Conservation (phyloP, 2,329 filamentous ascomycete species). For the Kalmusia sp. region DNA sequence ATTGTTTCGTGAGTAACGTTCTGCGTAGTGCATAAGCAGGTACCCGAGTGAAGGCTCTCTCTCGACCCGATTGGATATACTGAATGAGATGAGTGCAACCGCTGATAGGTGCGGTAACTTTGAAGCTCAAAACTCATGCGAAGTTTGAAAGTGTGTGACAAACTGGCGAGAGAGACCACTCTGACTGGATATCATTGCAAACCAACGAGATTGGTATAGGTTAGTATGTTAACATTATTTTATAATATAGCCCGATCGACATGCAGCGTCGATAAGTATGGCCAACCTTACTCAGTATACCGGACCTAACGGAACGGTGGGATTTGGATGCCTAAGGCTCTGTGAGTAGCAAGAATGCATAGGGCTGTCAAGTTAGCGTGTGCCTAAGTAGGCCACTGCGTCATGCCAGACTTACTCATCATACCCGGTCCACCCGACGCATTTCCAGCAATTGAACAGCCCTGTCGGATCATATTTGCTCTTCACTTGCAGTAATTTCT, state of each 20-base stretch:
- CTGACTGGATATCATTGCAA: neutral
- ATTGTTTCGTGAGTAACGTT: neutral
- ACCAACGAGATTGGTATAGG: neutral
- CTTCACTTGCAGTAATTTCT: conserved; percentile 34
- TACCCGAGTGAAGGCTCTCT: neutral
- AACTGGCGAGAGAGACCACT: neutral
- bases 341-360: conserved; percentile 42
- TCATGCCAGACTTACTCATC: conserved; percentile 34
- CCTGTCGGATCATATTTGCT: conserved; percentile 37
- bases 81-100: neutral
- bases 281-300: conserved; percentile 12
- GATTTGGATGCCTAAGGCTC: conserved; percentile 23
- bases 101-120: neutral
- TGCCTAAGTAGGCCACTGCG: neutral
- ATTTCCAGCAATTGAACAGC: conserved; percentile 47
- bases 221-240: too few relatives aligned
- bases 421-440: conserved; percentile 44
- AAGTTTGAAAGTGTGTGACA: neutral
- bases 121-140: neutral
- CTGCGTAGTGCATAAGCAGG: conserved; percentile 1
- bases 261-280: neutral
- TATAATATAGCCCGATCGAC: too few relatives aligned
- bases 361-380: conserved; percentile 19
- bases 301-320: conserved; percentile 30
- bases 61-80: neutral